These are phyloP conservation scores for Coemansia sp. DNA, from an alignment of 192 early-diverging fungal species.

Conservation along the genomic window DNA sequence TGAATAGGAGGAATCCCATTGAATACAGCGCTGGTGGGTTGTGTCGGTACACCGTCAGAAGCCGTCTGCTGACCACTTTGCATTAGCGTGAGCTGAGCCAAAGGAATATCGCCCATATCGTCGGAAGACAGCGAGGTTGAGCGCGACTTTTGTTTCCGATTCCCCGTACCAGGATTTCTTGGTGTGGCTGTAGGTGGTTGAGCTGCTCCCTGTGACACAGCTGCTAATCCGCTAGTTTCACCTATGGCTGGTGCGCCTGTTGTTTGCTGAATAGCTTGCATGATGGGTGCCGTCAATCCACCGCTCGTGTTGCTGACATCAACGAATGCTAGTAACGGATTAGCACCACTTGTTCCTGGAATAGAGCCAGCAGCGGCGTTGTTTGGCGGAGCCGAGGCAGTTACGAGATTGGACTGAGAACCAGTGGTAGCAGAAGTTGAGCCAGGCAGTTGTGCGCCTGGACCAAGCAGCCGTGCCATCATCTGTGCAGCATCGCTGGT, in stretches of 20 bases:
- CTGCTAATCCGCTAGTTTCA: background rate
- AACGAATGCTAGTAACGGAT: background rate
- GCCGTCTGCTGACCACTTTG: background rate
- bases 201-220: background rate
- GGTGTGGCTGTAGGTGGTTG: background rate
- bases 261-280: background rate
- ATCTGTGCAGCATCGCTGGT: constrained; percentile 32
- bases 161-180: background rate
- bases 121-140: constrained; percentile 40
- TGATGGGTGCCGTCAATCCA: background rate
- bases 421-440: background rate
- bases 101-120: constrained; percentile 48
- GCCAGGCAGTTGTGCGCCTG: constrained; percentile 5
- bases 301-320: background rate
- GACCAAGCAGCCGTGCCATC: constrained; percentile 32
- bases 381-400: background rate
- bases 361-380: background rate
- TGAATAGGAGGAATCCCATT: background rate
- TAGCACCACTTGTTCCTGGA: background rate
- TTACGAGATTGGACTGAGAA: background rate
- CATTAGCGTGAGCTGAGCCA: constrained; percentile 39
- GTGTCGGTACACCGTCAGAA: background rate
- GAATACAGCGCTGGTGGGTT: background rate
- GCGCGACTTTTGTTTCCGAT: constrained; percentile 15
- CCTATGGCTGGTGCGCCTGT: background rate